Evolutionary conservation across 208 protist species (phyloP).

Genomic region (Vickermania spadyakhi): DNA sequence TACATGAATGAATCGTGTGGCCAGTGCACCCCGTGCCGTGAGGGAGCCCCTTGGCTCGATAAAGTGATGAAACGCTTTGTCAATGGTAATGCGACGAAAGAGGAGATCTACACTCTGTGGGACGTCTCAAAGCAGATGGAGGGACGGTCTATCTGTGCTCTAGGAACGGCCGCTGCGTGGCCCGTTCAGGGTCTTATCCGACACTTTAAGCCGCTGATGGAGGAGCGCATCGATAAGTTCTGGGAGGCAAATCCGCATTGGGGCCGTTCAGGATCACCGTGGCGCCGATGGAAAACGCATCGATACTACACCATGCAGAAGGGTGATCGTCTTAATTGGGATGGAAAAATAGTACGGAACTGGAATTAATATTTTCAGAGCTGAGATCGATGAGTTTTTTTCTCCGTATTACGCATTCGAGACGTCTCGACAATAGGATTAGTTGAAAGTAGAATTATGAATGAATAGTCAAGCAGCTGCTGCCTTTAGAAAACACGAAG

Average conservation of each 20-base stretch:
- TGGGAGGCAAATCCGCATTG: conserved; percentile 85
- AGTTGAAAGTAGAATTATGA: too few species aligned
- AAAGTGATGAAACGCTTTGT: conserved; percentile 97
- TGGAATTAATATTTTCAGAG: conserved; percentile 84
- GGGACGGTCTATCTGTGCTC: conserved; percentile 98
- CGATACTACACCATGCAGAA: conserved; percentile 89
- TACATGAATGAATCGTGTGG: conserved; percentile 98
- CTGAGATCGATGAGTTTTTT: too few species aligned
- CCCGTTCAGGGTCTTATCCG: conserved; percentile 97
- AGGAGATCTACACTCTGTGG: conserved; percentile 97
- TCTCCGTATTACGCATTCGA: too few species aligned
- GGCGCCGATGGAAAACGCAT: conserved; percentile 81
- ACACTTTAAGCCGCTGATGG: conserved; percentile 94
- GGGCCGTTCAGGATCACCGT: conserved; percentile 71
- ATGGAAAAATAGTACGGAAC: conserved; percentile 84
- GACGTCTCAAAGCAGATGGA: conserved; percentile 97
- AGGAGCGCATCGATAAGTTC: conserved; percentile 91
- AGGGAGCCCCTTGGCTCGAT: conserved; percentile 94
- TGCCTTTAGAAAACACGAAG: too few species aligned
- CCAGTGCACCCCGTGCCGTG: conserved; percentile 98
- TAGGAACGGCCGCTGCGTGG: conserved; percentile 98
- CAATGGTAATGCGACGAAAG: conserved; percentile 92
- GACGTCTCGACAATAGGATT: too few species aligned
- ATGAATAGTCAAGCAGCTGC: too few species aligned
- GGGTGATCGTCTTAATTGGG: conserved; percentile 78